phyloP scores from a whole-genome alignment of 208 protist species.

The Tritrichomonas musculus region DNA sequence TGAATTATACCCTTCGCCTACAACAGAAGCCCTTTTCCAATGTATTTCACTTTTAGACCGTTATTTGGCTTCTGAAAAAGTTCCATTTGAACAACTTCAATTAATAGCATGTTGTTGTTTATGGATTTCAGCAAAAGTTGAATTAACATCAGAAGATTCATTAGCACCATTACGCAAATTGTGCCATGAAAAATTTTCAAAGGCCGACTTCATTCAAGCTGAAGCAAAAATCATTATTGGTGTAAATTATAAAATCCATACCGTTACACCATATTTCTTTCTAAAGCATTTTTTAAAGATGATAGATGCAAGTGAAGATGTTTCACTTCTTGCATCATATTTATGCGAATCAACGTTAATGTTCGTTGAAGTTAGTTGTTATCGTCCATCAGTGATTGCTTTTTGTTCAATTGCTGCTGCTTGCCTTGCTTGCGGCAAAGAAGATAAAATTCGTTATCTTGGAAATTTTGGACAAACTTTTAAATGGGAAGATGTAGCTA shows the following conservation, averaged over 20 bases:
- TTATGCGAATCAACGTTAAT: neutral
- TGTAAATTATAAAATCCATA: neutral
- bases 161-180: neutral
- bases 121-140: neutral
- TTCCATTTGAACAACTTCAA: neutral
- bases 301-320: neutral
- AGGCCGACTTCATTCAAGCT: neutral
- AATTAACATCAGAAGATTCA: neutral
- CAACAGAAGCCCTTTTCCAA: neutral
- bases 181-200: neutral
- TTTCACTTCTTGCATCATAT: neutral
- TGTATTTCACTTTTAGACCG: neutral
- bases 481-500: neutral
- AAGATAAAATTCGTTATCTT: neutral
- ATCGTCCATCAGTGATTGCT: neutral
- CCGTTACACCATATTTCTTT: neutral
- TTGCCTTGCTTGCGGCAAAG: neutral
- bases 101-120: neutral
- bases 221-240: neutral
- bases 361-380: neutral
- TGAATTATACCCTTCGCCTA: neutral
- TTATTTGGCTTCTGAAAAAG: neutral
- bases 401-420: slow-evolving; percentile 5
- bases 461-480: neutral
- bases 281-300: neutral